Evolutionary conservation across 306 rosid species (phyloP).

Genomic region (Cicer pinnatifidum): DNA sequence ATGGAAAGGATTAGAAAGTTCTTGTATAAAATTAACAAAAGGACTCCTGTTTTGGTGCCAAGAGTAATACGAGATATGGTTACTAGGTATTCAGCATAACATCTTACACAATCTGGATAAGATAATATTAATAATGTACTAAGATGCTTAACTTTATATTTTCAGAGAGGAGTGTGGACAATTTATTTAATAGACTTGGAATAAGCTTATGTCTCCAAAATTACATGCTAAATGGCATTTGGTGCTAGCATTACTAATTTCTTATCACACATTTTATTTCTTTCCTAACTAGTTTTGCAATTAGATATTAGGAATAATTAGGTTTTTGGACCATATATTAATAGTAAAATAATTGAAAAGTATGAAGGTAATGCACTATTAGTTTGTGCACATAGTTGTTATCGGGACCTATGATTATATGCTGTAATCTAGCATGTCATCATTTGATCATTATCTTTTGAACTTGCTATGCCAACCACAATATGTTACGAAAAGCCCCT

Average conservation of each 20-base stretch:
- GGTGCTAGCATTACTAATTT: not conserved
- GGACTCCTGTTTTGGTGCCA: slow-evolving; percentile 84
- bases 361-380: slow-evolving; percentile 36
- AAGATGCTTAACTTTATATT: slow-evolving; percentile 34
- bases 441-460: slow-evolving; percentile 24
- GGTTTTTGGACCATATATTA: slow-evolving; percentile 18
- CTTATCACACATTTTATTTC: not conserved
- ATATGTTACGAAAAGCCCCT: not conserved
- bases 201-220: slow-evolving; percentile 37
- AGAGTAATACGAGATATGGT: slow-evolving; percentile 63
- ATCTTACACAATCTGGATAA: slow-evolving; percentile 43
- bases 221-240: slow-evolving; percentile 27
- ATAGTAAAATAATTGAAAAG: slow-evolving; percentile 26
- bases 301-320: slow-evolving; percentile 20
- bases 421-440: slow-evolving; percentile 31
- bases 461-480: slow-evolving; percentile 3
- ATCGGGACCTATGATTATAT: slow-evolving; percentile 11
- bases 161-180: slow-evolving; percentile 1
- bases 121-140: slow-evolving; percentile 17
- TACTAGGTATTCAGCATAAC: slow-evolving; percentile 63
- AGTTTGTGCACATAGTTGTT: slow-evolving; percentile 8
- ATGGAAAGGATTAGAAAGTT: slow-evolving; percentile 75
- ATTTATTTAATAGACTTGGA: slow-evolving; percentile 11
- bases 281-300: slow-evolving; percentile 17
- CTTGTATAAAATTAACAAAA: slow-evolving; percentile 70